These are phyloP conservation scores for Phytopythium oedochilum DNA, from an alignment of 352 stramenopile species.

Conservation along the genomic window DNA sequence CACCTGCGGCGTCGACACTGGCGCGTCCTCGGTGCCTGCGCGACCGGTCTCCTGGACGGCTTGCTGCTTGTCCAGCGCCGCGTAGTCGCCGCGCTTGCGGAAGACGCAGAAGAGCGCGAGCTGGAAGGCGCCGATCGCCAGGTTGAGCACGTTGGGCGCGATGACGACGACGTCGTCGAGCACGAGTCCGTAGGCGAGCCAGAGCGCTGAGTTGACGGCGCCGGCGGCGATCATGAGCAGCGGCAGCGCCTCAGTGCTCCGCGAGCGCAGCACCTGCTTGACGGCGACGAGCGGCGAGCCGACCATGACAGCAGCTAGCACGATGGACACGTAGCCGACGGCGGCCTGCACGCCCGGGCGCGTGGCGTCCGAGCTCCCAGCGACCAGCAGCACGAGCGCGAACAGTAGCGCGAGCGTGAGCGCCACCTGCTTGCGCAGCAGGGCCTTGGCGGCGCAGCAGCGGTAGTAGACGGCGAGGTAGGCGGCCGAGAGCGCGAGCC, in stretches of 20 bases:
- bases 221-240: constrained; percentile 46
- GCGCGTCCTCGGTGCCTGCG: not conserved
- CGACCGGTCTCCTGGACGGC: not conserved
- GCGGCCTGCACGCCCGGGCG: constrained; percentile 22
- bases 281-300: constrained; percentile 48
- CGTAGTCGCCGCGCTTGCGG: constrained; percentile 16
- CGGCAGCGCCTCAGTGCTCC: constrained; percentile 33
- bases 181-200: constrained; percentile 51
- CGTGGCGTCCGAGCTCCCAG: constrained; percentile 19
- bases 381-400: constrained; percentile 30
- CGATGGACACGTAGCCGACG: constrained; percentile 53
- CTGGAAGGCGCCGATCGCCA: constrained; percentile 49
- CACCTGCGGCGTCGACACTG: not conserved
- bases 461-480: constrained; percentile 49
- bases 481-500: constrained; percentile 29
- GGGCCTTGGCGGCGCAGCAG: constrained; percentile 6
- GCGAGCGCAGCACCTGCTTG: constrained; percentile 40
- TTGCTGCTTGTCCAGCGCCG: constrained; percentile 18
- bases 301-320: constrained; percentile 56
- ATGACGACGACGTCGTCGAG: constrained; percentile 51
- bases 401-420: constrained; percentile 15
- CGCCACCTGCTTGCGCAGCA: constrained; percentile 21
- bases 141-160: constrained; percentile 52
- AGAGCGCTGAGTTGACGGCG: constrained; percentile 41
- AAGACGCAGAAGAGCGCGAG: constrained; percentile 41